phyloP scores from a whole-genome alignment of 1,284 basidiomycete genomes.

The Sporisorium scitamineum region DNA sequence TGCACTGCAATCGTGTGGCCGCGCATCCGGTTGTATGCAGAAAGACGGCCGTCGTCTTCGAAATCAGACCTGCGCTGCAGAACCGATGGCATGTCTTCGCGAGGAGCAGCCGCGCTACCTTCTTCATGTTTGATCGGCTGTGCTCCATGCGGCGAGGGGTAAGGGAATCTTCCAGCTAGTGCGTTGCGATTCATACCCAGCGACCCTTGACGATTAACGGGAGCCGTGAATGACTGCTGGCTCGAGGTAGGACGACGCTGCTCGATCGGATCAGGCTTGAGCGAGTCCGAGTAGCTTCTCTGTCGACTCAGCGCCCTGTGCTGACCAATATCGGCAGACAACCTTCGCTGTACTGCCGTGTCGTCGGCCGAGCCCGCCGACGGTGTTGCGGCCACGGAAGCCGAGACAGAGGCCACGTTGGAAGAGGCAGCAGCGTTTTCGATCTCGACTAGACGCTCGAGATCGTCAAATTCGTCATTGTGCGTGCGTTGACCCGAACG shows the following conservation, averaged over 20 bases:
- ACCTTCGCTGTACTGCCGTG: not conserved
- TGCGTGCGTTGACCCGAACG: constrained; percentile 41
- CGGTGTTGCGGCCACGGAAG: constrained; percentile 9
- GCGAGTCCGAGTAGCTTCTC: constrained; percentile 53
- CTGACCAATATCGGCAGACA: constrained; percentile 8
- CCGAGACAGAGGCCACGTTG: not conserved
- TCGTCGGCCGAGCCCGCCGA: constrained; percentile 16
- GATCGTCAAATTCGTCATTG: constrained; percentile 49
- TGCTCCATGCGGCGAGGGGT: constrained; percentile 1
- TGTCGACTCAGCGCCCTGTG: constrained; percentile 34
- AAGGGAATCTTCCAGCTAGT: not conserved
- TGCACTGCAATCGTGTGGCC: constrained; percentile 34
- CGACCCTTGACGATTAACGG: constrained; percentile 34
- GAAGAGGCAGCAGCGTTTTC: constrained; percentile 31
- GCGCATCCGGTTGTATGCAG: constrained; percentile 18
- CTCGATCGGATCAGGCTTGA: constrained; percentile 18
- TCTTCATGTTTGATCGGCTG: not conserved
- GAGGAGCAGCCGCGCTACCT: not conserved
- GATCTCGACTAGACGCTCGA: constrained; percentile 46
- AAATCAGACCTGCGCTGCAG: constrained; percentile 18
- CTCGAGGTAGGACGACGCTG: constrained; percentile 23
- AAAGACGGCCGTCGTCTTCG: not conserved
- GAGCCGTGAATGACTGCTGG: constrained; percentile 25
- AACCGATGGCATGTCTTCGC: constrained; percentile 31
- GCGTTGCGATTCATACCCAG: constrained; percentile 9